A percentile compares a stretch with the other conserved stretches of the same genome.
These are phyloP conservation scores for Biancaea sappan DNA, from an alignment of 306 rosid species.

Conservation along the genomic window DNA sequence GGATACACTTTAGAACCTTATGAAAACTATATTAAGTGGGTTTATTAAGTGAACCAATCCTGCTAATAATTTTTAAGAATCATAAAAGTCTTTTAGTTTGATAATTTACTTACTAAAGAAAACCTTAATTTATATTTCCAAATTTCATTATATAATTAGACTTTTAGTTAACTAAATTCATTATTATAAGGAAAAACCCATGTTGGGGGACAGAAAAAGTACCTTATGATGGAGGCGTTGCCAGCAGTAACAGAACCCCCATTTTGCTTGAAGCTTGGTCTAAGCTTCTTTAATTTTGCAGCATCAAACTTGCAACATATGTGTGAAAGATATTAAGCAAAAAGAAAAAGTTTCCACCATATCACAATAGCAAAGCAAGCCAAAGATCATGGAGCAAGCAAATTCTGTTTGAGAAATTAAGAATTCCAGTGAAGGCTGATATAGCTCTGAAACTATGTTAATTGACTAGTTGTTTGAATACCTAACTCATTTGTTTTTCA, in stretches of 20 bases:
- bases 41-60: not conserved
- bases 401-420: conserved; percentile 3
- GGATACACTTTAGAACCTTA: conserved; percentile 27
- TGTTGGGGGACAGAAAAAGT: conserved; percentile 5
- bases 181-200: not conserved
- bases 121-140: not conserved
- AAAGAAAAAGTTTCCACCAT: conserved; percentile 9
- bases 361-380: conserved; percentile 8
- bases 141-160: not conserved
- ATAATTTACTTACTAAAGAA: not conserved
- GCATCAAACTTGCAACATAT: conserved; percentile 74
- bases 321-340: conserved; percentile 29
- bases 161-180: not conserved
- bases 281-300: conserved; percentile 74
- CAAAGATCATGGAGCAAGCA: conserved; percentile 25
- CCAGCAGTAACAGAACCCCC: conserved; percentile 98
- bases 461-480: conserved; percentile 4
- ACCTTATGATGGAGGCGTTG: conserved; percentile 92
- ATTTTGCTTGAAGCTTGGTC: conserved; percentile 73
- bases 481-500: conserved; percentile 7
- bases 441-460: conserved; percentile 9
- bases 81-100: not conserved
- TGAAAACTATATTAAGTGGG: not conserved
- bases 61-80: not conserved
- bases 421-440: conserved; percentile 26